These are phyloP conservation scores for Afroboletus lepidellus DNA, from an alignment of 1,284 basidiomycete genomes.

Conservation along the genomic window DNA sequence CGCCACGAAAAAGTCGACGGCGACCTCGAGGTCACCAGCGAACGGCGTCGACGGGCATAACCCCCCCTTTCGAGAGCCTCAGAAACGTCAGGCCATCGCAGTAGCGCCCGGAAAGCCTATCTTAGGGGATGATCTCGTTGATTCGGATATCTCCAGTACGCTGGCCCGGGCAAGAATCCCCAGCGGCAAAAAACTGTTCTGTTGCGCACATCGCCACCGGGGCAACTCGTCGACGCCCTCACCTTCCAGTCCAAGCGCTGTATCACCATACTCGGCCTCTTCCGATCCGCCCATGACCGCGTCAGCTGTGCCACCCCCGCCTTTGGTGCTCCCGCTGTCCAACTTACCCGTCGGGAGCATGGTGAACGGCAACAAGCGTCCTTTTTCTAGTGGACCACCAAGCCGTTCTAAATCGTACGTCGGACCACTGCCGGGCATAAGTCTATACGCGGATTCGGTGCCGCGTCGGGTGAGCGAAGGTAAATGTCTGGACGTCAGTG, in stretches of 20 bases:
- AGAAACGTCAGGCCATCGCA: too few species aligned
- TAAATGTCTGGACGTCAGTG: slow-evolving; percentile 79
- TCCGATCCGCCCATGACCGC: slow-evolving; percentile 70
- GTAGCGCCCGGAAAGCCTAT: too few species aligned
- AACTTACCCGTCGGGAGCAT: slow-evolving; percentile 69
- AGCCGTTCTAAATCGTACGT: slow-evolving; percentile 50
- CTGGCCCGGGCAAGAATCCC: too few species aligned
- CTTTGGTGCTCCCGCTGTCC: slow-evolving; percentile 37
- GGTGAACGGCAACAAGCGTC: slow-evolving; percentile 76
- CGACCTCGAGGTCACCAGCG: slow-evolving; percentile 12
- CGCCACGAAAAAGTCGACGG: slow-evolving; percentile 30
- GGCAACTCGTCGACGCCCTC: slow-evolving; percentile 28
- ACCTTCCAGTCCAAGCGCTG: slow-evolving; percentile 46
- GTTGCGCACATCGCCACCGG: too few species aligned
- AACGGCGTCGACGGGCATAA: too few species aligned
- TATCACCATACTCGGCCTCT: slow-evolving; percentile 76
- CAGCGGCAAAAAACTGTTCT: too few species aligned
- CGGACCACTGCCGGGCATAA: slow-evolving; percentile 27
- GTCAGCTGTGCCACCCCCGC: slow-evolving; percentile 65
- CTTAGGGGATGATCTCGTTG: too few species aligned
- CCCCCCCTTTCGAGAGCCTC: too few species aligned
- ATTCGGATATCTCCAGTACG: too few species aligned
- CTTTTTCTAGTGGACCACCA: slow-evolving; percentile 78
- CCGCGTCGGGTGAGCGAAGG: slow-evolving; percentile 54
- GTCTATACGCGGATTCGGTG: slow-evolving; percentile 37